A percentile compares a stretch with the other conserved stretches of the same genome.
phyloP scores from a whole-genome alignment of 179 eudicot species.

The Drosera spatulata region DNA sequence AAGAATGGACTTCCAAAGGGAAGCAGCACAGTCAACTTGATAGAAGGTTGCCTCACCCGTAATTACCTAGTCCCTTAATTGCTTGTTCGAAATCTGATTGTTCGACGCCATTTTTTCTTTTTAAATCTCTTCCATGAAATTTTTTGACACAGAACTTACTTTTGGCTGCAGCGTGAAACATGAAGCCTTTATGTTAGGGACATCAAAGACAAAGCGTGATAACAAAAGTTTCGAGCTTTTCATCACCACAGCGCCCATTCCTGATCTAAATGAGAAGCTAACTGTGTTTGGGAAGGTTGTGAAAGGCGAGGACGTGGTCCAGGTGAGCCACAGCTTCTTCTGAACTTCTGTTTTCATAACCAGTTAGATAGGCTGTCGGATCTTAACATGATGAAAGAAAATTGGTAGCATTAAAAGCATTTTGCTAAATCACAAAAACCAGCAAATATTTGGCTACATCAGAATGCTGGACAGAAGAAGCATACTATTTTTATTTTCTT shows the following conservation, averaged over 20 bases:
- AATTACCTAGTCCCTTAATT: no score
- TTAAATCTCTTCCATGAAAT: neutral
- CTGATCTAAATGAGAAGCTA: conserved; percentile 85
- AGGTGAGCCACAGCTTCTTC: conserved; percentile 29
- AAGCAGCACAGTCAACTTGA: conserved; percentile 71
- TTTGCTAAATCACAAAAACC: no score
- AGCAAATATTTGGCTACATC: no score
- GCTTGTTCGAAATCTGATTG: no score
- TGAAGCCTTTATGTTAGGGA: conserved; percentile 98
- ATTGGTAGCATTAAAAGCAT: no score
- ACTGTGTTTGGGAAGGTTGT: conserved; percentile 83
- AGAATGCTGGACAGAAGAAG: no score
- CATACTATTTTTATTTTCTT: no score
- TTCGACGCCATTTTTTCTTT: neutral
- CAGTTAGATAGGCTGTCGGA: no score
- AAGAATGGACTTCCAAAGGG: conserved; percentile 83
- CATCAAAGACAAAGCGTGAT: conserved; percentile 61
- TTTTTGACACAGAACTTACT: neutral
- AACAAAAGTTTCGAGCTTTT: conserved; percentile 61
- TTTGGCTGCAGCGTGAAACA: conserved; percentile 59
- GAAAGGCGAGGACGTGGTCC: conserved; percentile 90
- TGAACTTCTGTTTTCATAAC: no score
- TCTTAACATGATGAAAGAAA: no score
- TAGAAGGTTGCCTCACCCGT: conserved; percentile 38
- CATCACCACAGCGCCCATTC: conserved; percentile 93